These are phyloP conservation scores for Hyphochytrium catenoides DNA, from an alignment of 352 stramenopile species.

Conservation along the genomic window DNA sequence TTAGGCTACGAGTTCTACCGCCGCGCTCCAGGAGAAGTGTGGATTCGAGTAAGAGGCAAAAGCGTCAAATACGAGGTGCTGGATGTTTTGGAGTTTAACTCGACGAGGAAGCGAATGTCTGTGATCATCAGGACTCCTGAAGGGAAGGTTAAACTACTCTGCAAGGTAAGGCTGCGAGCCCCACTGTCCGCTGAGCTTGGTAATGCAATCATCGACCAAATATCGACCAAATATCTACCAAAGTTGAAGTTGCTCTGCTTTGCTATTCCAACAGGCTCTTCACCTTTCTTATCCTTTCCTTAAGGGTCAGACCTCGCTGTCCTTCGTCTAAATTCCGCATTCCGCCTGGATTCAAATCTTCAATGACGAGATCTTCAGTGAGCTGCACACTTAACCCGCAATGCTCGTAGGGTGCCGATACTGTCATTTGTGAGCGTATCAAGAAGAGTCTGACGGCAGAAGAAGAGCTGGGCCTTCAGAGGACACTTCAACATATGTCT, in stretches of 20 bases:
- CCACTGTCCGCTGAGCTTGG: background rate
- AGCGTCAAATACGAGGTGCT: constrained; percentile 47
- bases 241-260: background rate
- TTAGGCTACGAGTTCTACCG: constrained; percentile 58
- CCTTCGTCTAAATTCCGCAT: too few species aligned
- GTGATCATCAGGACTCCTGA: constrained; percentile 40
- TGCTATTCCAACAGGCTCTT: background rate
- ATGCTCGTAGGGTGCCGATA: constrained; percentile 50
- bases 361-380: too few species aligned
- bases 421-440: constrained; percentile 61
- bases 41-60: constrained; percentile 28
- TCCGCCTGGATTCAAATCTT: too few species aligned
- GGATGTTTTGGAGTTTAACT: constrained; percentile 81
- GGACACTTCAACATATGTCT: constrained; percentile 61
- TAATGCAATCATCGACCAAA: background rate
- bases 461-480: constrained; percentile 9
- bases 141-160: constrained; percentile 38
- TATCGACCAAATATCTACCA: background rate
- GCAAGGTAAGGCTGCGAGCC: constrained; percentile 14
- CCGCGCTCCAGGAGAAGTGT: constrained; percentile 32
- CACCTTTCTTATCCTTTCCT: constrained; percentile 4
- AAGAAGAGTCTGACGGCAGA: constrained; percentile 6
- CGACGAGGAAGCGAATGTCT: constrained; percentile 83
- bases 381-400: too few species aligned
- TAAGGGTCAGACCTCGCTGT: too few species aligned